Percentiles rank a stretch among this genome's conserved stretches.
Conservation (phyloP, 2,329 filamentous ascomycete species). For the Hypoxylon sp. region DNA sequence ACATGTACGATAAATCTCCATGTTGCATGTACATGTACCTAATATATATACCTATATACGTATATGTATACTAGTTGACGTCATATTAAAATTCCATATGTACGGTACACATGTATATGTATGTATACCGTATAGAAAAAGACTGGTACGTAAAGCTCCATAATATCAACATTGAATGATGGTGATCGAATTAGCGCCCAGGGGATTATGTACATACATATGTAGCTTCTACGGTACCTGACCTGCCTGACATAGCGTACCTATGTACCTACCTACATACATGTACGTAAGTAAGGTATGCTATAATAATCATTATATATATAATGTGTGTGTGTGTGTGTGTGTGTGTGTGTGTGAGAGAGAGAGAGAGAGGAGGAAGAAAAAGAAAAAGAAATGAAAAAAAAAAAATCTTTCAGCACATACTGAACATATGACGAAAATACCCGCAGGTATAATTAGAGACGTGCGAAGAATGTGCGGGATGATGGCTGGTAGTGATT, state of each 20-base stretch:
- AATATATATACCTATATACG: neutral
- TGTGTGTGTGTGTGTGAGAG: neutral
- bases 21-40: conserved; percentile 7
- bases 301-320: no score
- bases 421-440: conserved; percentile 24
- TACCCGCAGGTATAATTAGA: conserved; percentile 33
- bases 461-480: neutral
- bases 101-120: no score
- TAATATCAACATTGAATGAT: neutral
- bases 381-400: no score
- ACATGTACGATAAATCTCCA: no score
- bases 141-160: conserved; percentile 15
- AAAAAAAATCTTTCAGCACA: conserved; percentile 2
- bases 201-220: no score
- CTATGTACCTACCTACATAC: conserved; percentile 1
- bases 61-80: no score
- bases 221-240: conserved; percentile 17
- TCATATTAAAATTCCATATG: no score
- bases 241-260: conserved; percentile 26
- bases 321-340: no score
- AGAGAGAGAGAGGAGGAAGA: no score
- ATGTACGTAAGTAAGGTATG: neutral
- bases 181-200: conserved; percentile 28
- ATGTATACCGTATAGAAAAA: neutral
- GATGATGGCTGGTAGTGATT: conserved; percentile 26